phyloP scores from a whole-genome alignment of 2,329 filamentous ascomycete genomes.

The Pseudogymnoascus sp. region DNA sequence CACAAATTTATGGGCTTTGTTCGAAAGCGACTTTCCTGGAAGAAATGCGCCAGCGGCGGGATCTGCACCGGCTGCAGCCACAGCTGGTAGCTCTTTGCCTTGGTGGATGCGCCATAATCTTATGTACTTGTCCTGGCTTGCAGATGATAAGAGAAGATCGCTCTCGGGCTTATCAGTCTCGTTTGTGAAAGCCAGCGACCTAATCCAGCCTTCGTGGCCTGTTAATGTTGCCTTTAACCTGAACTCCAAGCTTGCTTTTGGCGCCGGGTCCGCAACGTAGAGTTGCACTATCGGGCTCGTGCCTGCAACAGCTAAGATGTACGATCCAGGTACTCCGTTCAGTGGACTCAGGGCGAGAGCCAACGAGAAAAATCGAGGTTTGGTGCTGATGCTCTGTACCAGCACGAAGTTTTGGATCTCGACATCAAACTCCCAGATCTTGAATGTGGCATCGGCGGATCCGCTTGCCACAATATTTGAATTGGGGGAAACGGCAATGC shows the following conservation, averaged over 20 bases:
- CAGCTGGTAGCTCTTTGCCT: constrained; percentile 55
- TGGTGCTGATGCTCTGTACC: constrained; percentile 62
- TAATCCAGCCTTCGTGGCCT: constrained; percentile 92
- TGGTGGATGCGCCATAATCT: constrained; percentile 81
- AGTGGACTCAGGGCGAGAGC: constrained; percentile 62
- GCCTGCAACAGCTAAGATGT: constrained; percentile 75
- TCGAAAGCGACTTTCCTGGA: constrained; percentile 68
- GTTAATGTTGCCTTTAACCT: constrained; percentile 66
- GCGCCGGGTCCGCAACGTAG: constrained; percentile 49
- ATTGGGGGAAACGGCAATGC: constrained; percentile 39
- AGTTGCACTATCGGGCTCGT: constrained; percentile 78
- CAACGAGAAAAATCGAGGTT: constrained; percentile 75
- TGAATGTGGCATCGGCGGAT: constrained; percentile 67
- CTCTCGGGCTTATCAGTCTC: constrained; percentile 48
- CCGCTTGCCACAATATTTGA: constrained; percentile 61
- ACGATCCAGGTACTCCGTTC: constrained; percentile 39
- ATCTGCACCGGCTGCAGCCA: constrained; percentile 47
- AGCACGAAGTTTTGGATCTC: constrained; percentile 39
- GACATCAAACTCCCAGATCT: constrained; percentile 57
- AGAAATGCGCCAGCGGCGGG: constrained; percentile 50
- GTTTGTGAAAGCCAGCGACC: constrained; percentile 69
- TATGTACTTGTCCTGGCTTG: constrained; percentile 96
- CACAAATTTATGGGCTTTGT: constrained; percentile 76
- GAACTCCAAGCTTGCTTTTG: constrained; percentile 44
- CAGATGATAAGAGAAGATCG: constrained; percentile 79